Conservation (phyloP, 192 early-diverging fungal genomes). For the Podila horticola region DNA sequence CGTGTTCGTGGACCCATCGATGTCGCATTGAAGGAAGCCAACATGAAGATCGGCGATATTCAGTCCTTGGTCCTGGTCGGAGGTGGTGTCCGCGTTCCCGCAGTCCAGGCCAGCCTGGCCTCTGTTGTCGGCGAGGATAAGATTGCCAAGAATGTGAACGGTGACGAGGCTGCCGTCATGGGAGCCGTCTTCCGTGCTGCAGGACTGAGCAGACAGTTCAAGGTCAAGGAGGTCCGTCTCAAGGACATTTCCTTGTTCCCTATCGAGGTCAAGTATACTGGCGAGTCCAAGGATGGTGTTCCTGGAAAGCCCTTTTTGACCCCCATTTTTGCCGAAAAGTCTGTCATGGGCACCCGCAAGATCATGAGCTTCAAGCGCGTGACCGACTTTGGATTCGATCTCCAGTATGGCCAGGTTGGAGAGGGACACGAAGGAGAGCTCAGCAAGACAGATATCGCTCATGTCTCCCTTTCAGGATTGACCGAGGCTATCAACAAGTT, state of each 20-base stretch:
- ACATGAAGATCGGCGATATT: conserved; percentile 73
- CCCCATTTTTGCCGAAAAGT: conserved; percentile 70
- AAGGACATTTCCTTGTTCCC: conserved; percentile 83
- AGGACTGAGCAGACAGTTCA: conserved; percentile 85
- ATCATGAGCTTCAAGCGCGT: conserved; percentile 85
- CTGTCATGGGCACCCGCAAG: conserved; percentile 83
- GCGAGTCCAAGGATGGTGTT: conserved; percentile 46
- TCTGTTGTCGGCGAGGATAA: conserved; percentile 82
- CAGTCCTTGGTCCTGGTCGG: conserved; percentile 94
- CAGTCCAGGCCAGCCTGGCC: conserved; percentile 78
- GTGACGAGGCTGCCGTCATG: conserved; percentile 93
- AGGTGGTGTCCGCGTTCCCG: conserved; percentile 89
- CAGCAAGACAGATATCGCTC: conserved; percentile 60
- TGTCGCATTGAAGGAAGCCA: conserved; percentile 71
- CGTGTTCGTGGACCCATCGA: conserved; percentile 83
- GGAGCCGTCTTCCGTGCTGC: conserved; percentile 92
- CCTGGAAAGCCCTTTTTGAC: conserved; percentile 58
- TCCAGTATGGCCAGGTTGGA: conserved; percentile 64
- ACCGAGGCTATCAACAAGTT: conserved; percentile 73
- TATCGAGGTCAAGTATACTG: conserved; percentile 71
- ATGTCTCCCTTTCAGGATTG: conserved; percentile 75
- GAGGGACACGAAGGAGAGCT: conserved; percentile 36
- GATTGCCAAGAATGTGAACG: conserved; percentile 95
- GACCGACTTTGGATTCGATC: conserved; percentile 81
- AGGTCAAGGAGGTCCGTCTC: conserved; percentile 84